A percentile compares a stretch with the other conserved stretches of the same genome.
Conservation (phyloP, 768 basidiomycete genomes). For the Tephrocybe rancida region DNA sequence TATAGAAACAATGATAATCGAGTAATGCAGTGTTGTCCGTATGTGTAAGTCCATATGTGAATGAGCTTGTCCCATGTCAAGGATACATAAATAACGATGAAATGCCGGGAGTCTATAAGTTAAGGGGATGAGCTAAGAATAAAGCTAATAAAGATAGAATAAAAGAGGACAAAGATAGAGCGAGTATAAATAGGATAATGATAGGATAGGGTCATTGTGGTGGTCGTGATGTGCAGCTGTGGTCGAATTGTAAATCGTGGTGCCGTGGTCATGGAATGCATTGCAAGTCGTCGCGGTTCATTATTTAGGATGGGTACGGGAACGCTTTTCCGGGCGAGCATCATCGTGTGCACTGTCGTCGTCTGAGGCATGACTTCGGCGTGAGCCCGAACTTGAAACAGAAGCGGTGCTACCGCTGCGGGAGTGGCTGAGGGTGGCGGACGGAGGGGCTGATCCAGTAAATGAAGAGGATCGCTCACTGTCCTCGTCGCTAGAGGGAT, state of each 20-base stretch:
- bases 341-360: slow-evolving; percentile 29
- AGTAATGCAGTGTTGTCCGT: not conserved
- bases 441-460: slow-evolving; percentile 17
- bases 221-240: not conserved
- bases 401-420: slow-evolving; percentile 39
- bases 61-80: not conserved
- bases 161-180: slow-evolving; percentile 8
- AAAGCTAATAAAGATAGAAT: slow-evolving; percentile 13
- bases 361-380: slow-evolving; percentile 38
- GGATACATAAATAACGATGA: not conserved
- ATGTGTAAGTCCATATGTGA: not conserved
- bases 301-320: slow-evolving; percentile 23
- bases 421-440: slow-evolving; percentile 4
- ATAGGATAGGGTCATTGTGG: not conserved
- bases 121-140: not conserved
- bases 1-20: slow-evolving; percentile 2
- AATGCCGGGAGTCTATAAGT: not conserved
- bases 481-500: slow-evolving; percentile 47
- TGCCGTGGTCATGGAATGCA: not conserved
- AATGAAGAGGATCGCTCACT: slow-evolving; percentile 33
- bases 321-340: slow-evolving; percentile 34
- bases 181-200: slow-evolving; percentile 2
- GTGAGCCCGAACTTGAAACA: slow-evolving; percentile 41
- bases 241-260: not conserved
- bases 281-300: not conserved